Evolutionary conservation across 352 stramenopile species (phyloP), one percentile per base, ranked within the genome.

Genomic region (Phytophthora cryptogea): DNA sequence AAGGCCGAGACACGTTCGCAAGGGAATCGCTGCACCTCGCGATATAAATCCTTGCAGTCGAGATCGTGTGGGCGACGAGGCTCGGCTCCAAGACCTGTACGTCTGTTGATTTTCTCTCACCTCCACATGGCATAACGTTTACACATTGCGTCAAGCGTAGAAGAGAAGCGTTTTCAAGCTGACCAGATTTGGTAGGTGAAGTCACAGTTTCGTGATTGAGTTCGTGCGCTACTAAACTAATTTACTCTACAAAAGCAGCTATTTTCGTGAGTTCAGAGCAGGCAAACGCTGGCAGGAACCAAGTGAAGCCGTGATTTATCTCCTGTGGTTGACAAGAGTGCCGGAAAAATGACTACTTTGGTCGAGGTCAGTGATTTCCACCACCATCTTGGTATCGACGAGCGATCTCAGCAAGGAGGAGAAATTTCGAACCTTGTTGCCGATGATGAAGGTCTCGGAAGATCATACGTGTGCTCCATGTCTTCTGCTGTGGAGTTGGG

Each of bases 401-500:
- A 14, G 7, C 14, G 16, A 40, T 36, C 5, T 4, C 33, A 20
- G 17, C 16, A 37, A 10, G 20, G 54, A 30, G 40, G 16, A 52
- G 5, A 4, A 10, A 26, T 8, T 10, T 13, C 37, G 2, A 17
- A 50, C 47, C 6, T 37, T 9, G 16, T 8, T 33, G 50, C 47
- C 37, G 59, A 63, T 5, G 54, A 55, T 23, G 60, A 70, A 45
- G 54, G 16, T 17, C 42, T 53, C 5, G 40, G 45, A 10, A 39
- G 39, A 6, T 72, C 64, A 1, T 79, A 69, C 57, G 72, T 78
- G 28, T 70, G 57, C 43, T 86, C 46, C 2, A 61, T 66, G 47
- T 72, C 64, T 5, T 67, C 64, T 23, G 59, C 68, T 27, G 43
- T 85, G 5, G 70, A 85, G 49, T 54, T 87, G 46, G 59, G 61